A percentile compares a stretch with the other conserved stretches of the same genome.
Evolutionary conservation across 2,329 filamentous ascomycete species (phyloP).

Genomic region (Aspergillus pseudoviridinutans): DNA sequence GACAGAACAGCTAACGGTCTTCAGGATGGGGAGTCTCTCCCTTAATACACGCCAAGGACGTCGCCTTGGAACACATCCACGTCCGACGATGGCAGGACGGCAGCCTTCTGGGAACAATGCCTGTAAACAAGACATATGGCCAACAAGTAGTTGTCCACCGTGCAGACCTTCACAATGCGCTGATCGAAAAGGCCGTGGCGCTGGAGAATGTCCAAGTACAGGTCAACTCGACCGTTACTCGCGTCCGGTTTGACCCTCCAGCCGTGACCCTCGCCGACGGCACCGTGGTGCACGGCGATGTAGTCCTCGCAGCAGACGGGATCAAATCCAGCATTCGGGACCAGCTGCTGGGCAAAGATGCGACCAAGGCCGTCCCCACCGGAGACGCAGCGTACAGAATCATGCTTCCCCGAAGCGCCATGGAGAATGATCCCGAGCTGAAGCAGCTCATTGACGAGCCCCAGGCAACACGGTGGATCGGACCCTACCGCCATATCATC

Average conservation of each 20-base stretch:
- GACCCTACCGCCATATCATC: constrained; percentile 70
- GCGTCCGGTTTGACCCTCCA: constrained; percentile 25
- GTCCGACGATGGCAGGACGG: constrained; percentile 35
- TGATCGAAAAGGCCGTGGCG: constrained; percentile 26
- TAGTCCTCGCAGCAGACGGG: constrained; percentile 53
- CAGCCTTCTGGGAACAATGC: constrained; percentile 27
- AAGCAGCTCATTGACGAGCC: constrained; percentile 64
- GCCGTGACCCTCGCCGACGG: constrained; percentile 27
- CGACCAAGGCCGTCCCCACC: constrained; percentile 42
- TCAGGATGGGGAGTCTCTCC: constrained; percentile 34
- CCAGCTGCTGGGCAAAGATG: constrained; percentile 33
- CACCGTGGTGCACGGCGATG: constrained; percentile 35
- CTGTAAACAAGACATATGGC: constrained; percentile 33
- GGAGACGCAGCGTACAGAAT: constrained; percentile 76
- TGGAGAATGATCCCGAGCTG: constrained; percentile 64
- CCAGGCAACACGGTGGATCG: constrained; percentile 70
- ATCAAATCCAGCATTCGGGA: constrained; percentile 48
- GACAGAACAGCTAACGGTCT: not conserved
- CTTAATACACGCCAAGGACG: constrained; percentile 30
- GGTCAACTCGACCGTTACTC: constrained; percentile 25
- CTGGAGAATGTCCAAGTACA: constrained; percentile 28
- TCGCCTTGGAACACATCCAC: constrained; percentile 32
- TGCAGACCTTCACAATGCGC: constrained; percentile 33
- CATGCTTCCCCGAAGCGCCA: constrained; percentile 65
- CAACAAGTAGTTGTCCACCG: constrained; percentile 35